Evolutionary conservation across 73 alveolate species (phyloP), one percentile per base, ranked within the genome.

Genomic region (Durusdinium trenchii): DNA sequence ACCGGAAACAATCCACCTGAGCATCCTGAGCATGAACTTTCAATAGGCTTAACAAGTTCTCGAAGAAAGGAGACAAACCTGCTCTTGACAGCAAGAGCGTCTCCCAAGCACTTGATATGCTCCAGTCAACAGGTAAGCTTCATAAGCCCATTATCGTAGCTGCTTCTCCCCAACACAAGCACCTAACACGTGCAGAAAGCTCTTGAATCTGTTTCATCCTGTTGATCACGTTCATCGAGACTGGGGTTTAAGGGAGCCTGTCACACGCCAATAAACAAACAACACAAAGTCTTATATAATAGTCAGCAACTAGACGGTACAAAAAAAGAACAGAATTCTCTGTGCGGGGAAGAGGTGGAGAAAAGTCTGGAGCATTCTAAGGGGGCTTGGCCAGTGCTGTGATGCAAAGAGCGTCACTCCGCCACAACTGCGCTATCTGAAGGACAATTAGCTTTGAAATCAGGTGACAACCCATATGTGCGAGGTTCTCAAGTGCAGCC

Each of bases 161-260:
- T 10, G 85, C 38, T 75, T 75, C 85, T 10, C 85, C 94, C 94
- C 94, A 84, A 18, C 94, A 52, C 16, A 84, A 50, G 51, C 94
- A 50, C 52, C 94, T 32, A 32, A 84, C 94, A 3, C 75, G 94
- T 60, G 94, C 94, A 3, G 94, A 48, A 3, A 84, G 76, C 40
- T 84, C 94, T 52, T 32, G 43, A 51, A 84, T 60, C 47, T 51
- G 50, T 42, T 84, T 84, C 94, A 84, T 30, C 54, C 69, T 10
- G 47, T 32, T 32, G 38, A 46, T 30, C 36, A 82, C 92, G 9
- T 28, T 51, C 20, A 0, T 35, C n/a, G 42, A 73, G 51, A 51
- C 85, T 14, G 51, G 79, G 79, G 45, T 30, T 23, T 67, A 12
- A 57, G 69, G 35, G 23, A 62, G 36, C 32, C 76, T 62, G 76